Evolutionary conservation across 1,284 basidiomycete species (phyloP).

Genomic region (Caloboletus firmus): DNA sequence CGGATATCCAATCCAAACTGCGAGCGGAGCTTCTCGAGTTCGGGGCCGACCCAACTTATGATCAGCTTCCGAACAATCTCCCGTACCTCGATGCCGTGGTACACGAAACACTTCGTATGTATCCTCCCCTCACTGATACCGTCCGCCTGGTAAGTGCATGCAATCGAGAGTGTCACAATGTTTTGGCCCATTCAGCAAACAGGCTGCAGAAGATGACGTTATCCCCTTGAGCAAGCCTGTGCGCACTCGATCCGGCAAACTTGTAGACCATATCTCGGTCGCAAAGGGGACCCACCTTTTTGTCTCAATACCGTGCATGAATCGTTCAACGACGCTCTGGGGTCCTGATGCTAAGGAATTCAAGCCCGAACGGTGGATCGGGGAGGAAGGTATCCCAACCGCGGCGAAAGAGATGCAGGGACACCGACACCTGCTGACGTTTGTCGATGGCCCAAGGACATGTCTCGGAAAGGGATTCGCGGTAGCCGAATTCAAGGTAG

Average conservation of each 20-base stretch:
- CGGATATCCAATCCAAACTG: conserved; percentile 27
- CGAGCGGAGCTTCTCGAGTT: conserved; percentile 29
- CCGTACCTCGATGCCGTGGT: conserved; percentile 32
- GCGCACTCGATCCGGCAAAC: conserved; percentile 38
- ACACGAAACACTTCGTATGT: conserved; percentile 29
- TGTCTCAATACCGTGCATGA: conserved; percentile 44
- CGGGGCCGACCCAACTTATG: conserved; percentile 24
- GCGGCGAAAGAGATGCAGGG: conserved; percentile 28
- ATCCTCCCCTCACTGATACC: conserved; percentile 27
- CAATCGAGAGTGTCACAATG: neutral
- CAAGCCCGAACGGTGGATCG: conserved; percentile 43
- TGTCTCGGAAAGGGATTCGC: conserved; percentile 37
- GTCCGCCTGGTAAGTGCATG: conserved; percentile 39
- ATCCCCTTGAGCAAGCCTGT: conserved; percentile 51
- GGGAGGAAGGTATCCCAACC: conserved; percentile 19
- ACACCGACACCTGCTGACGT: conserved; percentile 31
- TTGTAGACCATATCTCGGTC: conserved; percentile 42
- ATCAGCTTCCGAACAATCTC: conserved; percentile 26
- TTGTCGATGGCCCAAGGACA: conserved; percentile 31
- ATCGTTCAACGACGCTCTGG: conserved; percentile 51
- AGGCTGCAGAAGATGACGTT: conserved; percentile 52
- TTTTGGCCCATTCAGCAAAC: conserved; percentile 2
- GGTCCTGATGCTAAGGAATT: conserved; percentile 42
- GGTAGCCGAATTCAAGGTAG: conserved; percentile 34
- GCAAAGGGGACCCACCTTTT: conserved; percentile 45